phyloP scores from a whole-genome alignment of 176 grass and related monocot species.

The sorghum (Sorghum bicolor) region DNA sequence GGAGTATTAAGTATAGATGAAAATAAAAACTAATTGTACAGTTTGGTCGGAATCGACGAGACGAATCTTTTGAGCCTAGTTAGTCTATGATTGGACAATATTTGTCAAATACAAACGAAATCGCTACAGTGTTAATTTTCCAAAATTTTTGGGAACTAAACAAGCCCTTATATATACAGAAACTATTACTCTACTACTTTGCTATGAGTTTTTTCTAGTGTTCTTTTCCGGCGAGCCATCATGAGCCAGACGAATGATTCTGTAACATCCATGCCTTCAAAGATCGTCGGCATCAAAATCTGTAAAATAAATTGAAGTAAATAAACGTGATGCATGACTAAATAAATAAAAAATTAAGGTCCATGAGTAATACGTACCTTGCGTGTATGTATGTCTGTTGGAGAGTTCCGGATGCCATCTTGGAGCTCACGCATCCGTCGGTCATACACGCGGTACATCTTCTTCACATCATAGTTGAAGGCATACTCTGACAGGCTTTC shows the following conservation, averaged over 20 bases:
- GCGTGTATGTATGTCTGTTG: not conserved
- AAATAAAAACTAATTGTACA: no score
- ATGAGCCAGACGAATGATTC: conserved; percentile 6
- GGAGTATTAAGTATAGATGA: no score
- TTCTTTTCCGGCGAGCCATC: conserved; percentile 13
- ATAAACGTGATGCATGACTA: no score
- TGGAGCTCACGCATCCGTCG: not conserved
- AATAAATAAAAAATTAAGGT: not conserved
- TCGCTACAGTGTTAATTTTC: no score
- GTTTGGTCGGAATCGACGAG: no score
- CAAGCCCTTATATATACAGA: no score
- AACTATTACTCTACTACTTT: not conserved
- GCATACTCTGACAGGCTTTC: conserved; percentile 21
- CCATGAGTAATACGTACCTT: not conserved
- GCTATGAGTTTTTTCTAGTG: not conserved
- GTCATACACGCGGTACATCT: not conserved
- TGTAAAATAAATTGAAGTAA: not conserved
- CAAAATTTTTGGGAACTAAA: no score
- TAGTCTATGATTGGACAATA: no score
- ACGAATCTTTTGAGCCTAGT: no score
- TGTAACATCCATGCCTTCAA: not conserved
- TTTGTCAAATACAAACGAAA: no score
- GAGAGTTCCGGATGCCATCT: not conserved
- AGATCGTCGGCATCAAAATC: not conserved
- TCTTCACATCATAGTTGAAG: conserved; percentile 10